Evolutionary conservation across 169 alveolate genomes (phyloP), one percentile per base, ranked within the genome.

Genomic region (Babesia bigemina): DNA sequence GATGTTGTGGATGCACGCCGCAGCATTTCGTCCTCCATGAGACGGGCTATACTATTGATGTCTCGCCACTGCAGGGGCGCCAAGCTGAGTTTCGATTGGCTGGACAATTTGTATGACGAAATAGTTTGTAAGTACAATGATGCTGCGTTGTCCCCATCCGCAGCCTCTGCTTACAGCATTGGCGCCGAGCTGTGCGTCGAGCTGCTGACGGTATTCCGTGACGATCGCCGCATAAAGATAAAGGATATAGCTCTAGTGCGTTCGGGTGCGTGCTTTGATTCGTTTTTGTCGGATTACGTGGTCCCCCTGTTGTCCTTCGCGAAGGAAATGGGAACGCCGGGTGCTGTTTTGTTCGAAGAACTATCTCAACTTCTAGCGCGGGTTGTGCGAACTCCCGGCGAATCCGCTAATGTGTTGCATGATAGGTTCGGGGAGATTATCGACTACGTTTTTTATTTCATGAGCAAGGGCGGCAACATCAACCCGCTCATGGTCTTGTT

Each of bases 101-200:
- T 79, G 50, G 69, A 39, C 17, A n/a, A 44, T 22, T 2, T 42
- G 58, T 79, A 79, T 63, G 76, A 71, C 9, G 79, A 76, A 0
- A 33, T 59, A 0, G 50, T 58, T 21, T 14, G 55, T n/a, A 55
- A 17, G 33, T 67, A 11, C 29, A 45, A 47, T 16, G 53, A 67
- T 19, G 65, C 4, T 19, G 17, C 63, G 2, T 24, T 67, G 58
- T 55, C 56, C 48, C 0, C 53, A 7, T 9, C 42, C 4, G 39
- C 63, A 3, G 65, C 50, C 13, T n/a, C 70, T 26, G 47, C 87
- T 24, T 39, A 65, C 28, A 49, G 78, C 63, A 71, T 79, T 14
- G 56, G 69, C 13, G 61, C 75, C 50, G 87, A 79, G 75, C 50
- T 79, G 73, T n/a, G 59, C 22, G 26, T 79, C 24, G 87, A 79